phyloP scores from a whole-genome alignment of 2,329 filamentous ascomycete genomes.

The Fragosphaeria purpurea region DNA sequence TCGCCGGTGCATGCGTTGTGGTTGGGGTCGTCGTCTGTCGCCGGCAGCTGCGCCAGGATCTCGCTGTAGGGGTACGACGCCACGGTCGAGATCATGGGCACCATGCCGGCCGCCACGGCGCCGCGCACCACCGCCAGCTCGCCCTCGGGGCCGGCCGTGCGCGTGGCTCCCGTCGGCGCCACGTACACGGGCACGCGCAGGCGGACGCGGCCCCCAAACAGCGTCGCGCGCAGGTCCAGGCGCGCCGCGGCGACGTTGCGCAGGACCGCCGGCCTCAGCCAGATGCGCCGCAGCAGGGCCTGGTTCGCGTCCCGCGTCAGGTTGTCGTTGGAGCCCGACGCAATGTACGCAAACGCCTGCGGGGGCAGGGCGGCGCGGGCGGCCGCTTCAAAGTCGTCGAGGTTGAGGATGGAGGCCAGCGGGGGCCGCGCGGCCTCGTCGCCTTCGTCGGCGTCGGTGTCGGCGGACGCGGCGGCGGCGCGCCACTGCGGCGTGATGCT shows the following conservation, averaged over 20 bases:
- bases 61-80: slow-evolving; percentile 14
- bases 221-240: slow-evolving; percentile 29
- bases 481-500: slow-evolving; percentile 20
- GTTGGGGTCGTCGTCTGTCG: not conserved
- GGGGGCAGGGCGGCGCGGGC: slow-evolving; percentile 33
- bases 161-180: slow-evolving; percentile 39
- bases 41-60: slow-evolving; percentile 11
- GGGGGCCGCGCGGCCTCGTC: slow-evolving; percentile 4
- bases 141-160: slow-evolving; percentile 39
- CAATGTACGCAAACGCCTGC: slow-evolving; percentile 47
- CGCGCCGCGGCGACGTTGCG: slow-evolving; percentile 30
- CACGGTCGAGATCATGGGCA: slow-evolving; percentile 29
- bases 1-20: slow-evolving; percentile 14
- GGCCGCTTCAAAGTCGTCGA: slow-evolving; percentile 38
- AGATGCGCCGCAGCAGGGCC: slow-evolving; percentile 36
- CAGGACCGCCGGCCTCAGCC: slow-evolving; percentile 41
- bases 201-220: slow-evolving; percentile 29
- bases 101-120: slow-evolving; percentile 34
- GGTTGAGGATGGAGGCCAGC: slow-evolving; percentile 12
- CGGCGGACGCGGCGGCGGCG: slow-evolving; percentile 9
- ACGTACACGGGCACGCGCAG: slow-evolving; percentile 36
- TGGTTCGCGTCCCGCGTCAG: slow-evolving; percentile 40
- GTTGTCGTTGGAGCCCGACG: slow-evolving; percentile 42
- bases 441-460: slow-evolving; percentile 18
- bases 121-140: slow-evolving; percentile 41